Evolutionary conservation across 306 rosid species (phyloP).

Genomic region (Arachis hypogaea): DNA sequence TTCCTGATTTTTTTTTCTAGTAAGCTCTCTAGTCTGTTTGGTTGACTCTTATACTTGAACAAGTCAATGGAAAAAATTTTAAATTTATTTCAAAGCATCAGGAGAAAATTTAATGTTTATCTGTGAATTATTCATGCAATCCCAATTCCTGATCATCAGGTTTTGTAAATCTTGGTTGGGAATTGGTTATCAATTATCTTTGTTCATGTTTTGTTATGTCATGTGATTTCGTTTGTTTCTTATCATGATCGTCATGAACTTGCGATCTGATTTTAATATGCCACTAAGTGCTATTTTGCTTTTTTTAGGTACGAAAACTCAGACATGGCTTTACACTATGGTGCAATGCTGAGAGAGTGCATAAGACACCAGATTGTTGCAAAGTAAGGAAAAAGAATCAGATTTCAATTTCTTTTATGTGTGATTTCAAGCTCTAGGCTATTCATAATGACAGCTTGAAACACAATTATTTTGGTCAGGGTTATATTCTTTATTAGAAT

Average conservation of each 20-base stretch:
- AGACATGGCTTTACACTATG: slow-evolving; percentile 96
- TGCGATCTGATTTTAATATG: slow-evolving; percentile 9
- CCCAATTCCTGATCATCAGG: neutral
- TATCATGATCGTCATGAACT: slow-evolving; percentile 12
- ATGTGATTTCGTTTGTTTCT: slow-evolving; percentile 15
- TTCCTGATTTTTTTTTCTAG: slow-evolving; percentile 29
- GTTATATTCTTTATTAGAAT: slow-evolving; percentile 13
- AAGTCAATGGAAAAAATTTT: slow-evolving; percentile 21
- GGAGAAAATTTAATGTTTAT: slow-evolving; percentile 24
- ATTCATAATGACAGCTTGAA: slow-evolving; percentile 26
- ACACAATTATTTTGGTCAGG: slow-evolving; percentile 10
- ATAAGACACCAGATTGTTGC: slow-evolving; percentile 99
- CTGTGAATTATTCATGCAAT: slow-evolving; percentile 8
- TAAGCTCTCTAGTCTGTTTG: slow-evolving; percentile 29
- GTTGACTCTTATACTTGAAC: slow-evolving; percentile 19
- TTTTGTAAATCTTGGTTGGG: slow-evolving; percentile 16
- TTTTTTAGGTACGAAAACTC: slow-evolving; percentile 75
- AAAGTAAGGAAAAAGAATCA: slow-evolving; percentile 54
- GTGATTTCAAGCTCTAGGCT: slow-evolving; percentile 17
- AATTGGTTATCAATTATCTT: slow-evolving; percentile 11
- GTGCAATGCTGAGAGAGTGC: slow-evolving; percentile 98
- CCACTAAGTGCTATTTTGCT: slow-evolving; percentile 23
- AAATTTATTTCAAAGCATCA: neutral
- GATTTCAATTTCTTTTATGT: slow-evolving; percentile 25
- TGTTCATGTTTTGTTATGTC: neutral